Evolutionary conservation across 2,329 filamentous ascomycete genomes (phyloP), one percentile per base, ranked within the genome.

Genomic region (Talaromyces sp.): DNA sequence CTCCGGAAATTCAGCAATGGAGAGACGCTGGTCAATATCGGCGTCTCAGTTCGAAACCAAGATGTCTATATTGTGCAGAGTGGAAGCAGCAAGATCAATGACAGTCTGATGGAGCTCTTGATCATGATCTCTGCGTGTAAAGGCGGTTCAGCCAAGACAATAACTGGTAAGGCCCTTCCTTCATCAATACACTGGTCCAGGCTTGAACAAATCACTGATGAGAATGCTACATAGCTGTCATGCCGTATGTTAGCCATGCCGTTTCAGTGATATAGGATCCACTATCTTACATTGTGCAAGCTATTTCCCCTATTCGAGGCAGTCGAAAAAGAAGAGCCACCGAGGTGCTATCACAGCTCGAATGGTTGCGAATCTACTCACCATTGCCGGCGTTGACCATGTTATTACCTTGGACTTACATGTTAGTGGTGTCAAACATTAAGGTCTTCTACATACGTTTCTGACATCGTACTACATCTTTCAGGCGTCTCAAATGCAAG

Each of bases 101-200:
- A 99, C 78, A 95, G 91, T 69, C 91, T 99, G 71, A 97, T 99
- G 91, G 94, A 99, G 81, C 83, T 99, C 71, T 84, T 99, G 71
- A 97, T 99, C 76, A 96, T 99, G 90, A 97, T 97, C 68, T 94
- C 90, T 64, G 94, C 94, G 66, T 99, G 94, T 83, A 97, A 97
- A 77, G 92, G 94, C 70, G 94, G 93, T 64, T 97, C 94, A 56
- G 90, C 94, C 62, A 96, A 92, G 79, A 96, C 94, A 69, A 89
- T 97, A 71, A 97, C 93, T 67, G 93, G 93, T 96, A 80, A 66
- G 83, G 75, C 62, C 39, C 45, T 61, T 57, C 33, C 43, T 53
- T 17, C n/a, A n/a, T n/a, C n/a, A 48, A 37, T 17, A 8, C 17
- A 10, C 21, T 37, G 19, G 43, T 25, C 8, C 51, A 37, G 39